These are phyloP conservation scores for Nicotiana undulata DNA, from an alignment of 257 asterid genomes.

Conservation along the genomic window DNA sequence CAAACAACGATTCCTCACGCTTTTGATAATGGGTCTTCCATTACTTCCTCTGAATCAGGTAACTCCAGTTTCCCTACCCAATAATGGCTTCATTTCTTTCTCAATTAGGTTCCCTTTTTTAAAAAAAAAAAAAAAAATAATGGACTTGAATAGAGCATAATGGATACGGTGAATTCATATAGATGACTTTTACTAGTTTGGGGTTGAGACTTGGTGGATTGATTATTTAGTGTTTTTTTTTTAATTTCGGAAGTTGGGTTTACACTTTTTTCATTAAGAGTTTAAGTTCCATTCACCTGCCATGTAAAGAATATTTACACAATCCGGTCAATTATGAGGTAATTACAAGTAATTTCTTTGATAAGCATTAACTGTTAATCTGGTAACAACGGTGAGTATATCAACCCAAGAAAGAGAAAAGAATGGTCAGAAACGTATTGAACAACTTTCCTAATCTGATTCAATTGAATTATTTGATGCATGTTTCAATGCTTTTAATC, in stretches of 20 bases:
- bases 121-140: too few relatives aligned
- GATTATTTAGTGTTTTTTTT: background rate
- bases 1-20: constrained; percentile 21
- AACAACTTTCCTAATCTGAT: background rate
- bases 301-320: too few relatives aligned
- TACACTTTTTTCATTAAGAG: background rate
- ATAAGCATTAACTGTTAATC: too few relatives aligned
- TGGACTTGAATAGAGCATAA: background rate
- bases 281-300: too few relatives aligned
- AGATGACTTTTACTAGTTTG: rapidly evolving
- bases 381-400: too few relatives aligned
- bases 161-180: background rate
- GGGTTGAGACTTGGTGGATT: background rate
- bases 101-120: background rate
- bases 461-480: background rate
- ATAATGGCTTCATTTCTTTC: background rate
- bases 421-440: background rate
- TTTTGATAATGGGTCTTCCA: constrained; percentile 44
- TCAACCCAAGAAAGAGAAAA: background rate
- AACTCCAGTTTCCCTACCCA: background rate
- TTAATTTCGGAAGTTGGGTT: background rate
- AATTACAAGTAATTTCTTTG: background rate
- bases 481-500: background rate
- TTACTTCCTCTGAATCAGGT: constrained; percentile 35
- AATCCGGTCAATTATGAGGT: too few relatives aligned